Evolutionary conservation across 148 eudicot species (phyloP), one percentile per base, ranked within the genome.

Genomic region (Persicaria maculosa): DNA sequence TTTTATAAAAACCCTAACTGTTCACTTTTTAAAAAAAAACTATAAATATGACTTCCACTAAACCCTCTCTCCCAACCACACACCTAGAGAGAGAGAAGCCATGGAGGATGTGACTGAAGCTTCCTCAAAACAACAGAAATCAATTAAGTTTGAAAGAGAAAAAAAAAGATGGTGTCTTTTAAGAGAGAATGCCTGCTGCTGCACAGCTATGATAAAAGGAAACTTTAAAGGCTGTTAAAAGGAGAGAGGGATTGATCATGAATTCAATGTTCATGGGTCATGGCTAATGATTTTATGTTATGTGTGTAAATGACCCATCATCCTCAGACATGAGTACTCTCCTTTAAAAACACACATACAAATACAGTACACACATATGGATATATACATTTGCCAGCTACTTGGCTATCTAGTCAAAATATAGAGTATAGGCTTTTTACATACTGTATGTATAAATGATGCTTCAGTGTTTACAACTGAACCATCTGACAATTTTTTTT

Each of bases 41-140:
- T 31, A 3, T 31, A 31, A 31, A 31, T 31, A 31, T 31, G 40
- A 65, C 15, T 65, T 65, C 46, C 14, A 40, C 14, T 36, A 40
- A 40, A 8, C 7, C 11, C 45, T 62, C 64, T 62, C 36, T 11
- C 25, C 36, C 40, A 10, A 62, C 68, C 65, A 59, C 40, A 14
- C 9, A 36, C 47, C 19, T 40, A 15, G 19, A 40, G 47, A 65
- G 47, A 65, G 70, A 65, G n/a, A 65, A 15, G 70, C 70, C 70
- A 65, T 65, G 6, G 70, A 65, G 40, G 70, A 65, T 65, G 70
- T 65, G 70, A 65, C 70, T 65, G 47, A 65, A 65, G 70, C 70
- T 58, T 65, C 68, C 68, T 64, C 45, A 64, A 36, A 19, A 36
- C 7, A 36, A 58, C 64, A 58, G 64, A 58, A 36, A 64, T 4